Conservation (phyloP, 2,329 filamentous ascomycete genomes). For the Phyllosticta paracitricarpa region DNA sequence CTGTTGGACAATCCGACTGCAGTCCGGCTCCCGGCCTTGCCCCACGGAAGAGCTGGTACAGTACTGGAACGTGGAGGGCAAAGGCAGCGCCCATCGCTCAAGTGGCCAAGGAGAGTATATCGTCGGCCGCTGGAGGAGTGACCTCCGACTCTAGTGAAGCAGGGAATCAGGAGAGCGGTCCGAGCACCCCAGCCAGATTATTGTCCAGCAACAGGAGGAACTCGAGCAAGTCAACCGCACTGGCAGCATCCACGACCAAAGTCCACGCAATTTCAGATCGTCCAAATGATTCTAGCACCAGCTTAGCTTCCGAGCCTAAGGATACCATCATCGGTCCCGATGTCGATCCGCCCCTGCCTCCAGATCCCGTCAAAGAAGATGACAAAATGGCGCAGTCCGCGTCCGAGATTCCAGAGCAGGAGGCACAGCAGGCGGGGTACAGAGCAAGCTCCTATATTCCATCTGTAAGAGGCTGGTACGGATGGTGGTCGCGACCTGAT, state of each 20-base stretch:
- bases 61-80: conserved; percentile 34
- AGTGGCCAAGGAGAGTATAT: conserved; percentile 36
- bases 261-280: conserved; percentile 34
- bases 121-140: conserved; percentile 33
- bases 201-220: conserved; percentile 32
- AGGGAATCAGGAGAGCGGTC: conserved; percentile 17
- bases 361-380: conserved; percentile 22
- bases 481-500: conserved; percentile 43
- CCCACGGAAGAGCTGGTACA: conserved; percentile 31
- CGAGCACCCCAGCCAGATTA: conserved; percentile 25
- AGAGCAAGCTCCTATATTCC: conserved; percentile 12
- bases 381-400: neutral
- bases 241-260: conserved; percentile 36
- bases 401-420: conserved; percentile 11
- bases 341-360: conserved; percentile 35
- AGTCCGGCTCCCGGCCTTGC: conserved; percentile 12
- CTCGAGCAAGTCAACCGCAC: conserved; percentile 35
- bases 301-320: conserved; percentile 15
- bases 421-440: conserved; percentile 13
- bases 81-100: conserved; percentile 39
- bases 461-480: conserved; percentile 30
- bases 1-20: neutral
- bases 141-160: conserved; percentile 29
- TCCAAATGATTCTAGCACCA: conserved; percentile 14
- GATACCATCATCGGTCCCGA: conserved; percentile 8